These are phyloP conservation scores for Phytopythium mirpurense DNA, from an alignment of 352 stramenopile genomes.

Conservation along the genomic window DNA sequence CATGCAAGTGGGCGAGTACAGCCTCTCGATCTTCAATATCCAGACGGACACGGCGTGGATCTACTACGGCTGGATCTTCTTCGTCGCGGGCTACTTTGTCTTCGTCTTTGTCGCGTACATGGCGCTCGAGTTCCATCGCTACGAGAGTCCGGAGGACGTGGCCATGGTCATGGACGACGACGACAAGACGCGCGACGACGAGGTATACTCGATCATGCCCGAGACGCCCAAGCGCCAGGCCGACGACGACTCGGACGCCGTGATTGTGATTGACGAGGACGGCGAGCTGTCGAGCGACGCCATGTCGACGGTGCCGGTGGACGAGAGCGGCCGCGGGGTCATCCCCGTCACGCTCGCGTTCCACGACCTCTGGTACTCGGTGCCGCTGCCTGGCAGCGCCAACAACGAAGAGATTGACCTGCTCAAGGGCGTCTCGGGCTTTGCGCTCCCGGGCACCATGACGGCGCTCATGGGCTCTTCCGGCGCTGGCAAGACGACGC, in stretches of 20 bases:
- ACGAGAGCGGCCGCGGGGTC: conserved; percentile 16
- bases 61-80: conserved; percentile 46
- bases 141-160: conserved; percentile 14
- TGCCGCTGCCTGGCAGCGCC: conserved; percentile 17
- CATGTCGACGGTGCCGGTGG: conserved; percentile 11
- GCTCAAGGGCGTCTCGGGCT: conserved; percentile 37
- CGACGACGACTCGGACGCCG: background rate
- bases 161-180: conserved; percentile 15
- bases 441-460: conserved; percentile 34
- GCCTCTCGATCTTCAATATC: conserved; percentile 40
- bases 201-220: conserved; percentile 18
- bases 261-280: conserved; percentile 14
- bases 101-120: conserved; percentile 24
- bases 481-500: conserved; percentile 66
- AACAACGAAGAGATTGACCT: conserved; percentile 27
- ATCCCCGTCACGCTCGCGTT: conserved; percentile 32
- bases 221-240: conserved; percentile 12
- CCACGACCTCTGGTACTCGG: conserved; percentile 35
- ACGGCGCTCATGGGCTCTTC: conserved; percentile 49
- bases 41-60: conserved; percentile 40
- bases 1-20: conserved; percentile 31
- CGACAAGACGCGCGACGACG: background rate
- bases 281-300: conserved; percentile 10
- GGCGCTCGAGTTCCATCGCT: conserved; percentile 20
- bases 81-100: conserved; percentile 30